Conservation (phyloP, 176 grass and related monocot genomes). For the Bothriochloa decipiens region DNA sequence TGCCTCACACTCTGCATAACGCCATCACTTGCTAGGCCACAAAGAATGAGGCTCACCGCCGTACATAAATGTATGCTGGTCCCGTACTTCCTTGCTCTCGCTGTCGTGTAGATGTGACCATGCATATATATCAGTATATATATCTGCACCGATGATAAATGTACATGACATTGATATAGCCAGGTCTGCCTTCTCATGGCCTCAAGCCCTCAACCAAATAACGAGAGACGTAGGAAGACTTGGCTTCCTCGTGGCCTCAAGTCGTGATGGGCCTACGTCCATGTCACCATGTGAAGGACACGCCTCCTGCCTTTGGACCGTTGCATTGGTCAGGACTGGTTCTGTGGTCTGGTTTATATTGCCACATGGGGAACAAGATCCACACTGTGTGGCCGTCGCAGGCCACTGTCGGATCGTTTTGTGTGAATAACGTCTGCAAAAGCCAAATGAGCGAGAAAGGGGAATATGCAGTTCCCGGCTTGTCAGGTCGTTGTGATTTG, state of each 20-base stretch:
- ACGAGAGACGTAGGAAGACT: neutral
- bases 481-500: neutral
- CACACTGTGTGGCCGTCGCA: neutral
- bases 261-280: neutral
- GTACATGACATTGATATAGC: neutral
- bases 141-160: neutral
- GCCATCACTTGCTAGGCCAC: neutral
- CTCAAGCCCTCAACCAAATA: neutral
- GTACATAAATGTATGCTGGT: conserved; percentile 26
- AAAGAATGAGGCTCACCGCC: neutral
- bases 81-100: neutral
- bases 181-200: neutral
- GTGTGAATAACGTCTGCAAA: neutral
- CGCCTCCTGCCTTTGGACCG: neutral
- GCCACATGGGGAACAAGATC: neutral
- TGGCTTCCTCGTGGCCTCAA: conserved; percentile 20
- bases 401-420: neutral
- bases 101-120: neutral
- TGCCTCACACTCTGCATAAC: neutral
- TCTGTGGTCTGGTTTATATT: neutral
- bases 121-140: neutral
- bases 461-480: neutral
- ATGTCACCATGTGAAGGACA: neutral
- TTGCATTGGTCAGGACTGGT: neutral
- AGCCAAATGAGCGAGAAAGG: neutral